Evolutionary conservation across 345 rosid species (phyloP).

Genomic region (Capsella bursapastoris): DNA sequence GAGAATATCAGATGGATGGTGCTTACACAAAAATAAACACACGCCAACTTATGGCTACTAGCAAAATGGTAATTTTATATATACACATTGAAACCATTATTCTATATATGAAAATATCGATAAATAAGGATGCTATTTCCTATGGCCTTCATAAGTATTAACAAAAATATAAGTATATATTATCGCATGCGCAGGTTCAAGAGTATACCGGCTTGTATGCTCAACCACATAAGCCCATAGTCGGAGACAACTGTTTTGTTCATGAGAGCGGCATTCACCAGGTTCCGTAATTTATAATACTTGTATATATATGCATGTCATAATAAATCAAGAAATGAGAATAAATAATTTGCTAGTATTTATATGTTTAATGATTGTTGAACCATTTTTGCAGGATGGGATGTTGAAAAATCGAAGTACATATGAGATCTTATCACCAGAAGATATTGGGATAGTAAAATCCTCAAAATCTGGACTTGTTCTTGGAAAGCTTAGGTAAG

Average conservation of each 20-base stretch:
- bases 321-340: background rate
- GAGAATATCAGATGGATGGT: slow-evolving; percentile 69
- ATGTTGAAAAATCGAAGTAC: slow-evolving; percentile 85
- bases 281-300: background rate
- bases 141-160: background rate
- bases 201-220: slow-evolving; percentile 75
- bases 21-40: slow-evolving; percentile 70
- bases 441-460: slow-evolving; percentile 79
- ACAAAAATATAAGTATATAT: background rate
- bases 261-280: slow-evolving; percentile 91
- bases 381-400: slow-evolving; percentile 65
- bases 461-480: slow-evolving; percentile 73
- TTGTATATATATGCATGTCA: background rate
- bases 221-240: slow-evolving; percentile 92
- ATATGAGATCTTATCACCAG: slow-evolving; percentile 87
- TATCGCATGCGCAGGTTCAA: slow-evolving; percentile 59
- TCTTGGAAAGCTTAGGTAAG: slow-evolving; percentile 85
- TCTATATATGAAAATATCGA: no score
- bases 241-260: slow-evolving; percentile 91
- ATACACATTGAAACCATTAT: background rate
- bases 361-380: background rate
- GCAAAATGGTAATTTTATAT: slow-evolving; percentile 75
- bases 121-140: background rate
- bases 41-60: slow-evolving; percentile 74
- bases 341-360: no score